Base-by-base conservation (phyloP, 2,329 filamentous ascomycete genomes). In the Beauveria bassiana region DNA sequence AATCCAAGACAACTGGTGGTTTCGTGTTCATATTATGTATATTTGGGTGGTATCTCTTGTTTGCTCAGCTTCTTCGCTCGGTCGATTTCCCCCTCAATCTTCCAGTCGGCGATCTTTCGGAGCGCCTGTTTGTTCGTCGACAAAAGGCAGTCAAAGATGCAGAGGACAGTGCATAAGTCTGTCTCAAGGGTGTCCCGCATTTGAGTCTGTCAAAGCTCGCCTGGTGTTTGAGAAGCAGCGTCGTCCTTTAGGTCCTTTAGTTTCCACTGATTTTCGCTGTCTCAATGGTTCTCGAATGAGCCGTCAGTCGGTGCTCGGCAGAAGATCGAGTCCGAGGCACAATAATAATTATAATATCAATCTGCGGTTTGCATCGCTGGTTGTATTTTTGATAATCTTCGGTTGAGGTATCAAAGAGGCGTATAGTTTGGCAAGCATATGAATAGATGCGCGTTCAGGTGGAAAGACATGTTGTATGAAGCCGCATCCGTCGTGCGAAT, bases 11-110 rank as follows among this genome's bases (percentile, higher is more conserved):
- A 46, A 45, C 46, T n/a, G 60, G 47, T 1, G 53, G 46, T 4
- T 62, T 24, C 40, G 20, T 63, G 18, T 58, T 61, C 5, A n/a
- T 63, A 34, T 53, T 61, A 28, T 61, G 62, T 26, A n/a, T 61
- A 5, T 58, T 61, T 34, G 52, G 58, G 20, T 61, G 38, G 51
- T 58, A 63, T 14, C 34, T 61, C 7, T 31, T 63, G 24, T 61
- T 63, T 28, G 53, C 50, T 22, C 58, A 61, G 31, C 52, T 54
- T 5, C 57, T 60, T 45, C 43, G 38, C 10, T 57, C 53, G 5
- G 60, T 62, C 40, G 54, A 58, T 14, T 45, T 61, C 14, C 45
- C 52, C 45, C 45, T 61, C 31, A 10, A 50, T 24, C 46, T 62
- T 40, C 59, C 53, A 12, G 60, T 57, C 16, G 60, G 53, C 10